Conservation (phyloP, 2,329 filamentous ascomycete species). For the Claviceps sp. region DNA sequence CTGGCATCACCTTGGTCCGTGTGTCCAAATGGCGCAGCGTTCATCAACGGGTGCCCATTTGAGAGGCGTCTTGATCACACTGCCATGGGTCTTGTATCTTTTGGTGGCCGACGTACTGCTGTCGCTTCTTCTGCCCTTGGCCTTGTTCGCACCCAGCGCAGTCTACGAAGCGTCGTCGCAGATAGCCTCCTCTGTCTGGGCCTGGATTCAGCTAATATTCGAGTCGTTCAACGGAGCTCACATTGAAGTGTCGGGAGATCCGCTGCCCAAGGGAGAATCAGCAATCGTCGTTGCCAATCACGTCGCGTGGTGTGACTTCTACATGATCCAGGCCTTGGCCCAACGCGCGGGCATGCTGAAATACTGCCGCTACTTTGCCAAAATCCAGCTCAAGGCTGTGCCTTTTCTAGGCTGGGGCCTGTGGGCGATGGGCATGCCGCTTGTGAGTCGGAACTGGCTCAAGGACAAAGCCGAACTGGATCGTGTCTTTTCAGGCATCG, state of each 20-base stretch:
- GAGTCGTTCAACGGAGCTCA: slow-evolving; percentile 36
- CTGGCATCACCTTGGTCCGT: not conserved
- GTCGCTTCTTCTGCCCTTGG: slow-evolving; percentile 34
- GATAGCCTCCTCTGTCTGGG: slow-evolving; percentile 42
- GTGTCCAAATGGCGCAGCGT: slow-evolving; percentile 7
- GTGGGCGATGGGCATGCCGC: slow-evolving; percentile 51
- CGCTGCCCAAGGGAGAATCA: slow-evolving; percentile 38
- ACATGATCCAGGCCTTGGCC: slow-evolving; percentile 47
- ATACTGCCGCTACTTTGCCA: slow-evolving; percentile 50
- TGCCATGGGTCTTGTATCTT: slow-evolving; percentile 41
- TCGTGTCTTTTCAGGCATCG: slow-evolving; percentile 41
- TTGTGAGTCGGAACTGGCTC: slow-evolving; percentile 47
- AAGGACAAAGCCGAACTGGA: slow-evolving; percentile 42
- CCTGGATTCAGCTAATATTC: slow-evolving; percentile 44
- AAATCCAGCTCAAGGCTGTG: slow-evolving; percentile 43
- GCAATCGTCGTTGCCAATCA: slow-evolving; percentile 49
- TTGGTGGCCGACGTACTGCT: slow-evolving; percentile 36
- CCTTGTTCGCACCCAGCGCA: slow-evolving; percentile 30
- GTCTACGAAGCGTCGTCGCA: slow-evolving; percentile 41
- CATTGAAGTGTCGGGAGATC: slow-evolving; percentile 39
- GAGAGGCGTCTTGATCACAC: slow-evolving; percentile 28
- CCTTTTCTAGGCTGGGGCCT: slow-evolving; percentile 51
- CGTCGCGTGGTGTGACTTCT: slow-evolving; percentile 49
- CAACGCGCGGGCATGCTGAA: slow-evolving; percentile 41
- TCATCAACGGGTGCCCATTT: slow-evolving; percentile 20